Evolutionary conservation across 352 stramenopile genomes (phyloP).

Genomic region (Globisporangium acanthophoron): DNA sequence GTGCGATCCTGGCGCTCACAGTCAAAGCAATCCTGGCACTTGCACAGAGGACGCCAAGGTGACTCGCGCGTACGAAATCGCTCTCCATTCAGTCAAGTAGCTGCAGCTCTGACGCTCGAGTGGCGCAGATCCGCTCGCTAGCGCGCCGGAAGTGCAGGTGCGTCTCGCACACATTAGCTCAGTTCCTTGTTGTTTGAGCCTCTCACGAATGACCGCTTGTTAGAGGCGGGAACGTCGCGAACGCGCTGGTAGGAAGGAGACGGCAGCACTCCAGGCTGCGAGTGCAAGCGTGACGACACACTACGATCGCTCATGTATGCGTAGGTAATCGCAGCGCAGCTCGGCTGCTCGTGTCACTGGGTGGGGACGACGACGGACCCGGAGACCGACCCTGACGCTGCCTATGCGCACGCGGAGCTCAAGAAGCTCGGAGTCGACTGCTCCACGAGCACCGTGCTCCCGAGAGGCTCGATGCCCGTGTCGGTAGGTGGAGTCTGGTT

Average conservation of each 20-base stretch:
- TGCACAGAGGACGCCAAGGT: conserved; percentile 60
- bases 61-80: background rate
- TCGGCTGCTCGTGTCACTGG: conserved; percentile 48
- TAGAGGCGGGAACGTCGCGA: conserved; percentile 67
- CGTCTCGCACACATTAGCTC: background rate
- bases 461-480: conserved; percentile 46
- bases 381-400: conserved; percentile 38
- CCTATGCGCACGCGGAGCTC: conserved; percentile 46
- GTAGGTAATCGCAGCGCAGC: conserved; percentile 55
- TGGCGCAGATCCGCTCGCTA: conserved; percentile 39
- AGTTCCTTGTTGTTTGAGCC: background rate
- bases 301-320: background rate
- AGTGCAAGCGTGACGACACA: background rate
- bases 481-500: conserved; percentile 29
- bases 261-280: background rate
- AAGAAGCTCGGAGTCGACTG: conserved; percentile 40
- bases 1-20: background rate
- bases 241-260: conserved; percentile 31
- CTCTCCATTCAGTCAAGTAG: background rate
- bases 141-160: conserved; percentile 43
- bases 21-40: background rate
- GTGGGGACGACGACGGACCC: conserved; percentile 59
- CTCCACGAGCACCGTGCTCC: conserved; percentile 27
- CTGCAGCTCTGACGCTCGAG: background rate
- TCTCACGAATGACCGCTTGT: background rate